Percentiles rank a stretch among this genome's conserved stretches.
These are phyloP conservation scores for Diaporthe vaccinii DNA, from an alignment of 2,329 filamentous ascomycete genomes.

Conservation along the genomic window DNA sequence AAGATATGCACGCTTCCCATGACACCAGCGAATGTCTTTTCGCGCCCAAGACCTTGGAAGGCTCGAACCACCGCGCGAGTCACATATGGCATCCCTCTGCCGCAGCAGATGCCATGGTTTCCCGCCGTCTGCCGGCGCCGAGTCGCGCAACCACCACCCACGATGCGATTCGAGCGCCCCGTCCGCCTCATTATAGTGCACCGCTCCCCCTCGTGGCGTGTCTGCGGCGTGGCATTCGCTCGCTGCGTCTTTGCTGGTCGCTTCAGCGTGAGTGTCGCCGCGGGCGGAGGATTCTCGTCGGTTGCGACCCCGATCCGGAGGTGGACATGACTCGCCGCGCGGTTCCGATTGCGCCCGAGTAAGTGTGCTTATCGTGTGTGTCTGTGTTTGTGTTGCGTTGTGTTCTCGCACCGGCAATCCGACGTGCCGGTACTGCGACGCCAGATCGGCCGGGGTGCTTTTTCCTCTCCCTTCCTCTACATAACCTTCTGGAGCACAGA, in stretches of 20 bases:
- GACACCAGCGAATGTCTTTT: neutral
- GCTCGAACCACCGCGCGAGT: slow-evolving; percentile 23
- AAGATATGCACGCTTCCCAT: neutral
- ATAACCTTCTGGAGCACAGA: slow-evolving; percentile 10
- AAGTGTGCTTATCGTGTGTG: neutral
- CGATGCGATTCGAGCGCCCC: neutral
- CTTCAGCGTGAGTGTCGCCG: neutral
- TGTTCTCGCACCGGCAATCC: slow-evolving; percentile 12
- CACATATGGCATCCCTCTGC: neutral
- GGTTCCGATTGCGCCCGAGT: slow-evolving; percentile 14
- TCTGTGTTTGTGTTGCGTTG: slow-evolving; percentile 23
- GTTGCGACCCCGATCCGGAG: neutral
- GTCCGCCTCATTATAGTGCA: neutral
- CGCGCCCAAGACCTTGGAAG: neutral
- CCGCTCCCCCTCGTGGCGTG: neutral
- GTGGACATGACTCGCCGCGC: slow-evolving; percentile 21
- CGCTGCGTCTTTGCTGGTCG: neutral
- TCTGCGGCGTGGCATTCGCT: slow-evolving; percentile 1
- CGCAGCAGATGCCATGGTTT: slow-evolving; percentile 1
- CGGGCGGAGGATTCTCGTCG: neutral
- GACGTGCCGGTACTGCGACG: slow-evolving; percentile 24
- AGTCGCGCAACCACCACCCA: slow-evolving; percentile 11
- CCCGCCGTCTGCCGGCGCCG: neutral
- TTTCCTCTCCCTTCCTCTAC: neutral
- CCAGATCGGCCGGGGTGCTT: neutral